Percentiles rank a stretch among this genome's conserved stretches.
Evolutionary conservation across 768 basidiomycete genomes (phyloP).

Genomic region (Hygrophorus pudorinus): DNA sequence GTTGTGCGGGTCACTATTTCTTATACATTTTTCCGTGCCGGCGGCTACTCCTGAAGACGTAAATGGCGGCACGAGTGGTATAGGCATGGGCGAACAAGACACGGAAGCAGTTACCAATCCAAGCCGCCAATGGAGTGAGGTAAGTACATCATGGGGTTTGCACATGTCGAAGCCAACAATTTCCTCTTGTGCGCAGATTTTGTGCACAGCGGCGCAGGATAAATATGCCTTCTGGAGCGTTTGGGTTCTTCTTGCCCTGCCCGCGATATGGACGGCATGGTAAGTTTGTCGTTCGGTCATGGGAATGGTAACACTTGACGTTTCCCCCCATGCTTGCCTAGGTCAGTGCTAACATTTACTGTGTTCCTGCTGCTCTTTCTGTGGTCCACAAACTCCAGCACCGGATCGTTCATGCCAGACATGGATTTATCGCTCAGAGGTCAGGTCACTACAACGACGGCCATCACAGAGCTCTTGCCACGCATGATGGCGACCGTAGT

Average conservation of each 20-base stretch:
- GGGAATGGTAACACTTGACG: not conserved
- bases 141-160: not conserved
- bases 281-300: not conserved
- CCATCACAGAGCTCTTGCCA: not conserved
- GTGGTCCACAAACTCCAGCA: not conserved
- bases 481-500: not conserved
- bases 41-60: not conserved
- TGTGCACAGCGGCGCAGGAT: not conserved
- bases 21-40: not conserved
- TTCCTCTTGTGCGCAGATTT: not conserved
- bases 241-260: not conserved
- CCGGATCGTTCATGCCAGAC: not conserved
- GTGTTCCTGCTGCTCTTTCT: not conserved
- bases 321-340: not conserved
- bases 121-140: not conserved
- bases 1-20: not conserved
- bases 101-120: not conserved
- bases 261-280: not conserved
- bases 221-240: not conserved
- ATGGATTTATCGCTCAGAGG: not conserved
- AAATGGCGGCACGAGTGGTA: not conserved
- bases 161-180: not conserved
- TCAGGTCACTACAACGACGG: not conserved
- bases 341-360: not conserved
- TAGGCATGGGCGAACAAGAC: too few species aligned